Percentiles rank a stretch among this genome's conserved stretches.
phyloP scores from a whole-genome alignment of 805 yeast species.

The Pichia exigua region DNA sequence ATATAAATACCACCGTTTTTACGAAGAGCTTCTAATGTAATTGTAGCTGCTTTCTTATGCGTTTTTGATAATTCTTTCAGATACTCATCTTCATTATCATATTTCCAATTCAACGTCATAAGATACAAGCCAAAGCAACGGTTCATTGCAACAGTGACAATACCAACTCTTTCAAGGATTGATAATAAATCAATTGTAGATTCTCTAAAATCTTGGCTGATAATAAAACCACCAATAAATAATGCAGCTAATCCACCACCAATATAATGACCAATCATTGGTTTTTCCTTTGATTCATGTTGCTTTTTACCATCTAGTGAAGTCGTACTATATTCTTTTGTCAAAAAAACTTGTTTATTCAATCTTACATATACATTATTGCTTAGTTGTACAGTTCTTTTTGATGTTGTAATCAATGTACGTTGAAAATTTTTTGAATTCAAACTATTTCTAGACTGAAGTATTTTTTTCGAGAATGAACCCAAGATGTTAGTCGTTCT shows the following conservation, averaged over 20 bases:
- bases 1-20: slow-evolving; percentile 88
- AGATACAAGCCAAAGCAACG: slow-evolving; percentile 70
- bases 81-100: slow-evolving; percentile 41
- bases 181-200: slow-evolving; percentile 28
- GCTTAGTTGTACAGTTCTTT: neutral
- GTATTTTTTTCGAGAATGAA: neutral
- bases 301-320: neutral
- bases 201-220: slow-evolving; percentile 31
- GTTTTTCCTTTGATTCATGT: neutral
- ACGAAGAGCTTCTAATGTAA: slow-evolving; percentile 73
- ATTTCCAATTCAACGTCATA: slow-evolving; percentile 35
- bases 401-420: neutral
- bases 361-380: neutral
- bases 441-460: neutral
- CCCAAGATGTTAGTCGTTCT: neutral
- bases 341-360: neutral
- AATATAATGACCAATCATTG: slow-evolving; percentile 7
- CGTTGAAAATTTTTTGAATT: neutral
- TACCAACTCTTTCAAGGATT: slow-evolving; percentile 45
- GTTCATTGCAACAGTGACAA: slow-evolving; percentile 60
- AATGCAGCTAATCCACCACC: slow-evolving; percentile 10
- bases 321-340: neutral
- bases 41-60: slow-evolving; percentile 67
- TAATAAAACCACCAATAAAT: slow-evolving; percentile 17
- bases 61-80: slow-evolving; percentile 50